Conservation (phyloP, 2,329 filamentous ascomycete species). For the Furcasterigmium sp. region DNA sequence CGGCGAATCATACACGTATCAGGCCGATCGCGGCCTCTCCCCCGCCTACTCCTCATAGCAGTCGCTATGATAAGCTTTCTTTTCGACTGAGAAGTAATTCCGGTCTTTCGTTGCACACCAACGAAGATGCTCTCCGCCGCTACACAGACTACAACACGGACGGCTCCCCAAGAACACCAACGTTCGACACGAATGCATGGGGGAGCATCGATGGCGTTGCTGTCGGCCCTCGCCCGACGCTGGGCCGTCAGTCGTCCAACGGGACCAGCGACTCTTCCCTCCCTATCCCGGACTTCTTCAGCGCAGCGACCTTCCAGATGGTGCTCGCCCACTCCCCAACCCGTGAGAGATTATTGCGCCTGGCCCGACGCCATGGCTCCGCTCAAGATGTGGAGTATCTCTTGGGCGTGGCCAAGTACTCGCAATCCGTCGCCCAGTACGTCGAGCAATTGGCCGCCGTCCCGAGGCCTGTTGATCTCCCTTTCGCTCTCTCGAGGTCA, state of each 20-base stretch:
- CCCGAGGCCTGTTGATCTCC: slow-evolving; percentile 36
- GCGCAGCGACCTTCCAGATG: slow-evolving; percentile 42
- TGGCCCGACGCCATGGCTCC: slow-evolving; percentile 39
- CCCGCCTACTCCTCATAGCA: slow-evolving; percentile 14
- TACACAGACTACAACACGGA: slow-evolving; percentile 40
- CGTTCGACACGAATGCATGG: slow-evolving; percentile 9
- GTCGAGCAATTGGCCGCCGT: slow-evolving; percentile 30
- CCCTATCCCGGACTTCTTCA: slow-evolving; percentile 40
- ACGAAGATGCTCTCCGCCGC: slow-evolving; percentile 35
- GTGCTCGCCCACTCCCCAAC: slow-evolving; percentile 43
- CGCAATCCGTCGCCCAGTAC: slow-evolving; percentile 36
- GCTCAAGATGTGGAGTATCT: slow-evolving; percentile 47
- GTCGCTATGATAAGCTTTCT: slow-evolving; percentile 15
- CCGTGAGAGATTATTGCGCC: slow-evolving; percentile 39
- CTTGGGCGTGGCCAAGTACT: slow-evolving; percentile 43
- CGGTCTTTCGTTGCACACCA: slow-evolving; percentile 38
- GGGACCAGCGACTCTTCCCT: slow-evolving; percentile 4
- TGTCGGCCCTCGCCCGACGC: slow-evolving; percentile 5
- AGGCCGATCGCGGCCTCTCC: slow-evolving; percentile 15
- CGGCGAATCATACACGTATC: background rate
- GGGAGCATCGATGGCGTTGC: slow-evolving; percentile 14
- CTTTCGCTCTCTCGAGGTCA: slow-evolving; percentile 29
- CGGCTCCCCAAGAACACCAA: slow-evolving; percentile 24
- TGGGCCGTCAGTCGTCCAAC: slow-evolving; percentile 4
- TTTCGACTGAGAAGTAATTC: slow-evolving; percentile 37